Evolutionary conservation across 1,284 basidiomycete genomes (phyloP), one percentile per base, ranked within the genome.

Genomic region (Pascua guehoae): DNA sequence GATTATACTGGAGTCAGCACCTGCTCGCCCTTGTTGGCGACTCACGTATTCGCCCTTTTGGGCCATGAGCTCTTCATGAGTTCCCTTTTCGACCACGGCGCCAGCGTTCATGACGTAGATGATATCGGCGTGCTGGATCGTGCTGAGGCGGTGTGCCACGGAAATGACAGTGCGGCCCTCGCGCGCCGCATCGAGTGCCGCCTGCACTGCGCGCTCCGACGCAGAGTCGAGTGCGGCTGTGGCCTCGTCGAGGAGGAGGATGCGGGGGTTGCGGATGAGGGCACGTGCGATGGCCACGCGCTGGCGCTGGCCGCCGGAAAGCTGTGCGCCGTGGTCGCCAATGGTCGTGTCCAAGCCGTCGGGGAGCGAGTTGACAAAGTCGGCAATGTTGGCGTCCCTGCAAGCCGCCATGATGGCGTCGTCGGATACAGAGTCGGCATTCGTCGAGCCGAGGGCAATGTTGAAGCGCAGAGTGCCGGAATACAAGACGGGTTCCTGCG

Each of bases 231-330:
- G 82, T 1, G 92, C 94, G n/a, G 89, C 92, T 0, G 95, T 98
- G 5, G 93, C 93, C 78, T 94, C 90, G 71, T 93, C 90, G 57
- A 94, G 80, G 17, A 98, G 79, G 41, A 97, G 81, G 32, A 98
- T 88, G 75, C 91, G 91, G 41, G 95, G 95, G 69, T 98, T 92
- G 10, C 94, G 85, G 51, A 98, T 84, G n/a, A 98, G 82, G 12
- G 91, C 95, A 63, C 95, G 87, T 2, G 95, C 95, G 66, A 98
- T 97, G 41, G 95, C 94, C 67, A 98, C 93, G 71, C 94, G 91
- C 82, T 95, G 88, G 64, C 73, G 73, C 65, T 73, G 68, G 39
- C 60, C 58, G 69, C 94, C 94, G 39, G 88, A 91, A 5, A 98
- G 81, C 71, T 94, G 91, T 8, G 88, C 87, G 12, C 94, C 95